These are phyloP conservation scores for Cryphonectria radicalis DNA, from an alignment of 2,329 filamentous ascomycete species.

Conservation along the genomic window DNA sequence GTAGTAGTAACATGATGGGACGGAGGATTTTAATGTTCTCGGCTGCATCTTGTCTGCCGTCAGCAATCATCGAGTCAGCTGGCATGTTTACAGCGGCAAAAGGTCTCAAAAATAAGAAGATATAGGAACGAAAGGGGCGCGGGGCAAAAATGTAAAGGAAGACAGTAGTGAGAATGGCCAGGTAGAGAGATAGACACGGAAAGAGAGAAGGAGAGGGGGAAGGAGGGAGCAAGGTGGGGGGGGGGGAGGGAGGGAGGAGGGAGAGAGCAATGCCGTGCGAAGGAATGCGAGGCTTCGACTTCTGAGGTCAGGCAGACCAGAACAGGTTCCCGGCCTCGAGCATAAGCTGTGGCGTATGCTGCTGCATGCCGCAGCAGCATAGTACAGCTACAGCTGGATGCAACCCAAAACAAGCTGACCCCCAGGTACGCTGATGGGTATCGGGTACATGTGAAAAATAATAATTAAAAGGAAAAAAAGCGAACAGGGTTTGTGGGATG, in stretches of 20 bases:
- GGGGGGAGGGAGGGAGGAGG: neutral
- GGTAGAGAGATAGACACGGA: neutral
- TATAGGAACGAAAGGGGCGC: slow-evolving; percentile 10
- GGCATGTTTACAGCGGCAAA: neutral
- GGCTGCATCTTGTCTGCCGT: slow-evolving; percentile 15
- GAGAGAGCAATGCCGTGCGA: slow-evolving; percentile 14
- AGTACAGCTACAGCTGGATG: slow-evolving; percentile 29
- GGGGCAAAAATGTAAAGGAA: slow-evolving; percentile 13
- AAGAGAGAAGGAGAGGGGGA: neutral
- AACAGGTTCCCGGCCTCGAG: slow-evolving; percentile 22
- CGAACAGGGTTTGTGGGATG: slow-evolving; percentile 15
- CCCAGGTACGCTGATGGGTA: slow-evolving; percentile 19
- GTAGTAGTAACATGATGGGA: slow-evolving; percentile 3
- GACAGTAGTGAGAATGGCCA: slow-evolving; percentile 5
- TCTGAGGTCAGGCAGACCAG: slow-evolving; percentile 27
- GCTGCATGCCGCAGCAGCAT: slow-evolving; percentile 20
- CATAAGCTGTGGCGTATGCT: slow-evolving; percentile 29
- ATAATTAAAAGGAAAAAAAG: slow-evolving; percentile 1
- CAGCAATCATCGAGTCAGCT: slow-evolving; percentile 16
- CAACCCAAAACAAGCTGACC: slow-evolving; percentile 23
- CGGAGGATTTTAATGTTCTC: slow-evolving; percentile 10
- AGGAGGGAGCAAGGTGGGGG: no score
- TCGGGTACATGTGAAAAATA: slow-evolving; percentile 22
- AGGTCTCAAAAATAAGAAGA: neutral
- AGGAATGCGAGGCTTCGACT: slow-evolving; percentile 25